Evolutionary conservation across 2,329 filamentous ascomycete genomes (phyloP).

Genomic region (Stemphylium beticola): DNA sequence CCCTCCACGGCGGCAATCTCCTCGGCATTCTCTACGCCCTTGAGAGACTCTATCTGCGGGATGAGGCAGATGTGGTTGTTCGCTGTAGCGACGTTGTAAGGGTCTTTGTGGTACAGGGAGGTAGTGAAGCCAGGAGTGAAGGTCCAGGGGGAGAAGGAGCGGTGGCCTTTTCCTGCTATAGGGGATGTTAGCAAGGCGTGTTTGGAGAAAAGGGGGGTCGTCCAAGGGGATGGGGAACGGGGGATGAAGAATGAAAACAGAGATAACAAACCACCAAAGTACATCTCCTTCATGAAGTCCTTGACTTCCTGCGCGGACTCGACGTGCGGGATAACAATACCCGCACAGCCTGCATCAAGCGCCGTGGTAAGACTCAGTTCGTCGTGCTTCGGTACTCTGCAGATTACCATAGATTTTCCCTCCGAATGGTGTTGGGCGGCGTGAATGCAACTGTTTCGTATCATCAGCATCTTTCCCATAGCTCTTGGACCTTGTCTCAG

Average conservation of each 20-base stretch:
- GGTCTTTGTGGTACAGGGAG: slow-evolving; percentile 31
- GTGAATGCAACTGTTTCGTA: slow-evolving; percentile 27
- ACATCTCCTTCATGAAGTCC: slow-evolving; percentile 32
- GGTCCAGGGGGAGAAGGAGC: slow-evolving; percentile 36
- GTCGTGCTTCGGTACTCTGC: slow-evolving; percentile 34
- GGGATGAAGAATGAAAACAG: background rate
- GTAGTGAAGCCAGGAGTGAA: slow-evolving; percentile 29
- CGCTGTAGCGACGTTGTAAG: slow-evolving; percentile 29
- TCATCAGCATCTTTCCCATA: background rate
- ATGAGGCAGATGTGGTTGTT: slow-evolving; percentile 38
- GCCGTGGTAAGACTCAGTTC: slow-evolving; percentile 31
- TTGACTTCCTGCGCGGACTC: slow-evolving; percentile 34
- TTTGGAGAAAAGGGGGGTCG: background rate
- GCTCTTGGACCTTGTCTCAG: too few relatives aligned
- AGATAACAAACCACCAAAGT: slow-evolving; percentile 17
- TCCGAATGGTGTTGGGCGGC: slow-evolving; percentile 37
- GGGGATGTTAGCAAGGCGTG: slow-evolving; percentile 1
- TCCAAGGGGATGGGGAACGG: background rate
- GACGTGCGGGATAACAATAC: slow-evolving; percentile 31
- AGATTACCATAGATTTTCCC: slow-evolving; percentile 29
- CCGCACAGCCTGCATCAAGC: slow-evolving; percentile 33
- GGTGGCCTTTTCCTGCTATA: slow-evolving; percentile 19
- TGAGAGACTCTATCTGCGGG: slow-evolving; percentile 34
- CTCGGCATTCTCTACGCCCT: slow-evolving; percentile 33
- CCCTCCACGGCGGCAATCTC: slow-evolving; percentile 36